phyloP scores from a whole-genome alignment of 345 rosid species.

The Eucalyptus microcorys region DNA sequence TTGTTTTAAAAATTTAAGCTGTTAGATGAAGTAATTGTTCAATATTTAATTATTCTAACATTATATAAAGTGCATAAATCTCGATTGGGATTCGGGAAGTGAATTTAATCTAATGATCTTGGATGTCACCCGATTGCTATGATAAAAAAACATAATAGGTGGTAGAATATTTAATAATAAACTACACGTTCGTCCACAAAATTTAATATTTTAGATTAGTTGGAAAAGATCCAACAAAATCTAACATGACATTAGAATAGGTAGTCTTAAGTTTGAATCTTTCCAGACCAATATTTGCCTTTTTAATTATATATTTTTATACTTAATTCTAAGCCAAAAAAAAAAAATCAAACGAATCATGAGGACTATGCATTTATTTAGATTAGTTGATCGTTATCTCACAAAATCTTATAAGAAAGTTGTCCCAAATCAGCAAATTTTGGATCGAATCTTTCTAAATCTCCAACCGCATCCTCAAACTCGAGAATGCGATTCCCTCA shows the following conservation, averaged over 20 bases:
- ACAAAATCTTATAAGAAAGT: too few species aligned
- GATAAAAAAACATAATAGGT: neutral
- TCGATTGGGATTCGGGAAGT: neutral
- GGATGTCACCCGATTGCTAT: neutral
- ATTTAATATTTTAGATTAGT: too few species aligned
- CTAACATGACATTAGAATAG: accelerated
- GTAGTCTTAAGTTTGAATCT: too few species aligned
- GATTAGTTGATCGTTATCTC: accelerated
- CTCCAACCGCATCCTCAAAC: neutral
- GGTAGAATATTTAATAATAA: too few species aligned
- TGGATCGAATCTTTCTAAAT: neutral
- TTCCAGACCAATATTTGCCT: too few species aligned
- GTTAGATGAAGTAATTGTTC: too few species aligned
- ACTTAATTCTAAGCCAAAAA: too few species aligned
- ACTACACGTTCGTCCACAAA: neutral
- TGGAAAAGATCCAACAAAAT: too few species aligned
- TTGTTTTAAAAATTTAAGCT: accelerated
- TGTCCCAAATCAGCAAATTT: neutral
- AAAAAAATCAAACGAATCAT: accelerated
- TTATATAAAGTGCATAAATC: too few species aligned
- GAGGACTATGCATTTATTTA: too few species aligned
- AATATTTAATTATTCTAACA: neutral
- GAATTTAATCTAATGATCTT: neutral
- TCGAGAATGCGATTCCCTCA: neutral
- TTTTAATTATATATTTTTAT: too few species aligned